phyloP scores from a whole-genome alignment of 2,329 filamentous ascomycete species.

The Lecanicillium sp. region DNA sequence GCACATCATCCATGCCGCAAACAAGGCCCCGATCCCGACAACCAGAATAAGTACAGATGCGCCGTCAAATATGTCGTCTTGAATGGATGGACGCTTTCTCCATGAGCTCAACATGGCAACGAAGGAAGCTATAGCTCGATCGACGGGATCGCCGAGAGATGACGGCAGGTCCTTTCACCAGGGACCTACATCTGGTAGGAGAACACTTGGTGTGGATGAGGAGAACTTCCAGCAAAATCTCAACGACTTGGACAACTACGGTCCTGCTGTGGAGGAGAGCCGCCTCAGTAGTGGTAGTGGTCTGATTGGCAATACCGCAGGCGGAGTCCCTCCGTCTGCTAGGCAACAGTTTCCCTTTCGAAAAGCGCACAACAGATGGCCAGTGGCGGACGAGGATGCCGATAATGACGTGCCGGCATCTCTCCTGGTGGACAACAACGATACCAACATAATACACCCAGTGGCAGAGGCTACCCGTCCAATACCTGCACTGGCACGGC shows the following conservation, averaged over 20 bases:
- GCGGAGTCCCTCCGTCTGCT: neutral
- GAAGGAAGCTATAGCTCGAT: neutral
- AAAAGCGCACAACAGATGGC: constrained; percentile 12
- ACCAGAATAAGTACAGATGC: neutral
- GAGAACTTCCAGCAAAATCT: constrained; percentile 46
- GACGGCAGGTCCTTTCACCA: constrained; percentile 37
- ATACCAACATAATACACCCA: constrained; percentile 12
- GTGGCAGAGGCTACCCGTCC: too few species aligned
- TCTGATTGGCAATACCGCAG: neutral
- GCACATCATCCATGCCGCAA: constrained; percentile 4
- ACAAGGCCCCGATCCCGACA: constrained; percentile 3
- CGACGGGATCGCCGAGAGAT: constrained; percentile 13
- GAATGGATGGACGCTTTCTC: too few species aligned
- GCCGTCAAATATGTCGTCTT: constrained; percentile 16
- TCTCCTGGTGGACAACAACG: constrained; percentile 49
- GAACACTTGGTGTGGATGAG: constrained; percentile 40
- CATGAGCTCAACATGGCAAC: too few species aligned
- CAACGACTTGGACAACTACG: constrained; percentile 40
- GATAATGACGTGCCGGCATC: constrained; percentile 59
- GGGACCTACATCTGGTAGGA: constrained; percentile 34
- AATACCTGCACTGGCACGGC: too few species aligned
- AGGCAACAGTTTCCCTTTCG: neutral
- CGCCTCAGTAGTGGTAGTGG: constrained; percentile 33
- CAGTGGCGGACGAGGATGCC: constrained; percentile 37
- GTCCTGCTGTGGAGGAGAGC: constrained; percentile 37